phyloP scores from a whole-genome alignment of 805 yeast genomes.

The Kluyveromyces nonfermentans region DNA sequence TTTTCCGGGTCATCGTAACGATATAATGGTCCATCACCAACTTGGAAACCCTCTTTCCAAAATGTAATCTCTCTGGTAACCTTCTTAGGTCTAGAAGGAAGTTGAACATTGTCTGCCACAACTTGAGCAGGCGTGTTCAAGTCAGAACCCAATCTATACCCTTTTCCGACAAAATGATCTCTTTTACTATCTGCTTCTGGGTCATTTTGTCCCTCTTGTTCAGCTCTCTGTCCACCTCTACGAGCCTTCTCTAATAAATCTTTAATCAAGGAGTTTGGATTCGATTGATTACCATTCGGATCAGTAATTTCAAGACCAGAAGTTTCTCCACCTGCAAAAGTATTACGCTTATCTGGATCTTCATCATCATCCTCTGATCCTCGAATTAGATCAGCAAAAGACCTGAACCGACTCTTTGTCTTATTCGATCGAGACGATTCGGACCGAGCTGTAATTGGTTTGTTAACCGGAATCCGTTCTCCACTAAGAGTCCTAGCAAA shows the following conservation, averaged over 20 bases:
- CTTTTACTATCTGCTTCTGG: constrained; percentile 31
- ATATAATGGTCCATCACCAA: constrained; percentile 81
- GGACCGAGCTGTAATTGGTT: constrained; percentile 3
- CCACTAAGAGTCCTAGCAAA: constrained; percentile 3
- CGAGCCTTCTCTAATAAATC: constrained; percentile 61
- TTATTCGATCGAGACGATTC: constrained; percentile 8
- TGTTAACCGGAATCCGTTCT: constrained; percentile 1
- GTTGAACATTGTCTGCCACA: constrained; percentile 22
- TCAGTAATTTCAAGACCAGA: constrained; percentile 75
- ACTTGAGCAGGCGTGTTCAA: constrained; percentile 26
- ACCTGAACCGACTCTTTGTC: constrained; percentile 28
- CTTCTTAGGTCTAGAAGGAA: constrained; percentile 31
- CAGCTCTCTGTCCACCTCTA: constrained; percentile 44
- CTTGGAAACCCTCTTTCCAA: constrained; percentile 95
- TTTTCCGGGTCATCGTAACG: constrained; percentile 92
- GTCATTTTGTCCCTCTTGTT: constrained; percentile 20
- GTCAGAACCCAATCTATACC: constrained; percentile 34
- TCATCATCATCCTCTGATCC: constrained; percentile 34
- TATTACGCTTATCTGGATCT: constrained; percentile 50
- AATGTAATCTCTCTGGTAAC: constrained; percentile 80
- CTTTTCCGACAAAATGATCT: constrained; percentile 33
- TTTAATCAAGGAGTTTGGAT: constrained; percentile 37
- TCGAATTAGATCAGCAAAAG: constrained; percentile 32
- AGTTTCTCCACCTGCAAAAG: constrained; percentile 60
- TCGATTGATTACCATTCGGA: constrained; percentile 39